These are phyloP conservation scores for Gossypium mustelinum DNA, from an alignment of 345 rosid species.

Conservation along the genomic window DNA sequence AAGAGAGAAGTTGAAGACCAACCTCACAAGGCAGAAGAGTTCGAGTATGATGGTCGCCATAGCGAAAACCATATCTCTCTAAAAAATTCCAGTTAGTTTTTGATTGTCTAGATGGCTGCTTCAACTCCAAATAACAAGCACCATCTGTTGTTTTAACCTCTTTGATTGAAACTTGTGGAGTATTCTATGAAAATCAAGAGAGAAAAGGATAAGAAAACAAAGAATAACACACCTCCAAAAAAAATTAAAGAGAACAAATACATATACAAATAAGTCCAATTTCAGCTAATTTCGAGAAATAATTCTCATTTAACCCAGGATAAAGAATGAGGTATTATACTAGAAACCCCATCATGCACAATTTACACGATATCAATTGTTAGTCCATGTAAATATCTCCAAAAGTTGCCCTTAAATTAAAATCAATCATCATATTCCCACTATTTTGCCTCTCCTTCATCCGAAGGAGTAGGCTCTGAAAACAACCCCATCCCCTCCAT, in stretches of 20 bases:
- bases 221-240: background rate
- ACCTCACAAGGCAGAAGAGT: conserved; percentile 92
- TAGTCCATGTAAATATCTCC: background rate
- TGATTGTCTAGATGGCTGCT: conserved; percentile 52
- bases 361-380: background rate
- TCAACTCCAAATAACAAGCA: conserved; percentile 59
- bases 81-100: conserved; percentile 68
- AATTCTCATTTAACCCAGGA: background rate
- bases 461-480: background rate
- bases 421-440: background rate
- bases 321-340: background rate
- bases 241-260: background rate
- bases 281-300: background rate
- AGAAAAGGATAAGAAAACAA: background rate
- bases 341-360: background rate
- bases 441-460: conserved; percentile 9
- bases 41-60: conserved; percentile 48
- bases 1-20: conserved; percentile 25
- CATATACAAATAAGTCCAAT: background rate
- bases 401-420: background rate
- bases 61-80: conserved; percentile 85
- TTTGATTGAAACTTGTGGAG: conserved; percentile 56
- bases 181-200: conserved; percentile 38
- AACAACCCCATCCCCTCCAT: background rate
- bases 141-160: conserved; percentile 58